Evolutionary conservation across 1,139 yeast genomes (phyloP).

Genomic region (Kurtzmaniella quercitrusa): DNA sequence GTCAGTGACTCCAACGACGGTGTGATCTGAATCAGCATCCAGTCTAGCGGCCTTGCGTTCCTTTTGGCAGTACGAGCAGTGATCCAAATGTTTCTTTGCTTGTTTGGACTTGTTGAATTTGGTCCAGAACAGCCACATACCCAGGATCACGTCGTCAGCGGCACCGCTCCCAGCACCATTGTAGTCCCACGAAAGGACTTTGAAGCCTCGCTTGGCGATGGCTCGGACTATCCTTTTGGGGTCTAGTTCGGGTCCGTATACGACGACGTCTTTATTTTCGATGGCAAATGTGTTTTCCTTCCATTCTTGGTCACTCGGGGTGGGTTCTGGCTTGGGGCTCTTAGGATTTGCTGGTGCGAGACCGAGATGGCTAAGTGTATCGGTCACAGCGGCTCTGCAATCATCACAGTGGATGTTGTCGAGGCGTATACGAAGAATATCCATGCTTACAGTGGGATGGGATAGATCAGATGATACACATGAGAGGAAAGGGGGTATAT

Average conservation of each 20-base stretch:
- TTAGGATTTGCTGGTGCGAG: background rate
- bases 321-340: background rate
- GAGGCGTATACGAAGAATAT: constrained; percentile 24
- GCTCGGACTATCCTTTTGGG: constrained; percentile 17
- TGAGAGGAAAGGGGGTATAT: too few species aligned
- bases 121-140: constrained; percentile 13
- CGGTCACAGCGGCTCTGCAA: constrained; percentile 39
- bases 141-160: constrained; percentile 12
- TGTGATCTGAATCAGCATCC: constrained; percentile 8
- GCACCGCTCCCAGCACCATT: constrained; percentile 2
- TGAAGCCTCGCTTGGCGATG: constrained; percentile 27
- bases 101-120: constrained; percentile 10
- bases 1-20: constrained; percentile 22
- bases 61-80: constrained; percentile 29
- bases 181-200: constrained; percentile 30
- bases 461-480: background rate
- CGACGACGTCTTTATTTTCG: constrained; percentile 11
- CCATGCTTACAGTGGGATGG: constrained; percentile 15
- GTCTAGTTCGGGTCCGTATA: constrained; percentile 4
- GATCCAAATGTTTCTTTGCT: constrained; percentile 22
- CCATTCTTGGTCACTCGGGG: background rate
- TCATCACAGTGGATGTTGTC: constrained; percentile 50
- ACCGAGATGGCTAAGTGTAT: constrained; percentile 12
- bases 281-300: constrained; percentile 11
- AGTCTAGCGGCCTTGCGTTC: constrained; percentile 7